Percentiles rank a stretch among this genome's conserved stretches.
phyloP scores from a whole-genome alignment of 2,329 filamentous ascomycete genomes.

The Chaetomium globosum region DNA sequence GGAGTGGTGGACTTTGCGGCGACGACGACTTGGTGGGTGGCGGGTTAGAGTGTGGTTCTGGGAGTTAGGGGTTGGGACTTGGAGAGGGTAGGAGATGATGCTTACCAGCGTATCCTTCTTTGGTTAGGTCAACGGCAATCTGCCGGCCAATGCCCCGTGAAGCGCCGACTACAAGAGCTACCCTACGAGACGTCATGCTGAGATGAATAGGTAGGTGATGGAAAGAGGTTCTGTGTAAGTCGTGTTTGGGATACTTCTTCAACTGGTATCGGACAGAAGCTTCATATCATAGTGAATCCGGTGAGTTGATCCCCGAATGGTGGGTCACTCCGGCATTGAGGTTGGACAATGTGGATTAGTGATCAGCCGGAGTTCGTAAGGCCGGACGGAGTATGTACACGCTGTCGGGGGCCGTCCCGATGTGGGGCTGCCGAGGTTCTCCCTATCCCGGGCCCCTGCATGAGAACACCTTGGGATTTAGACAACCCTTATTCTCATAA shows the following conservation, averaged over 20 bases:
- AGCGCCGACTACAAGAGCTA: conserved; percentile 73
- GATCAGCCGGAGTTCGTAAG: conserved; percentile 20
- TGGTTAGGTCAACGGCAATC: conserved; percentile 75
- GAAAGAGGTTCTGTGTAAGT: background rate
- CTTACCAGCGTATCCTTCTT: conserved; percentile 68
- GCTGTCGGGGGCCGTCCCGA: conserved; percentile 4
- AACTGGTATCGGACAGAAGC: background rate
- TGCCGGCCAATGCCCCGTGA: conserved; percentile 81
- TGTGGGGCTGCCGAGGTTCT: conserved; percentile 24
- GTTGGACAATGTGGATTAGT: conserved; percentile 18
- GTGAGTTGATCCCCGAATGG: background rate
- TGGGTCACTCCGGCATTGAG: conserved; percentile 10
- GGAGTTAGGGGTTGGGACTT: background rate
- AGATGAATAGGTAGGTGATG: background rate
- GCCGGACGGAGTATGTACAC: conserved; percentile 5
- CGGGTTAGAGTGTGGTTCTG: background rate
- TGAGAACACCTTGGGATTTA: too few relatives aligned
- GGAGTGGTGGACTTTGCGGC: conserved; percentile 73
- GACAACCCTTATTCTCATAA: background rate
- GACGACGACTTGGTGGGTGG: conserved; percentile 63
- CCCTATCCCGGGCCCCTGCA: background rate
- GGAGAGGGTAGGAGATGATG: background rate
- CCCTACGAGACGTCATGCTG: conserved; percentile 46
- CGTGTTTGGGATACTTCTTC: background rate
- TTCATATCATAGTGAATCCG: background rate